Conservation (phyloP, 306 rosid species). For the Cyclanthera cordifolia region DNA sequence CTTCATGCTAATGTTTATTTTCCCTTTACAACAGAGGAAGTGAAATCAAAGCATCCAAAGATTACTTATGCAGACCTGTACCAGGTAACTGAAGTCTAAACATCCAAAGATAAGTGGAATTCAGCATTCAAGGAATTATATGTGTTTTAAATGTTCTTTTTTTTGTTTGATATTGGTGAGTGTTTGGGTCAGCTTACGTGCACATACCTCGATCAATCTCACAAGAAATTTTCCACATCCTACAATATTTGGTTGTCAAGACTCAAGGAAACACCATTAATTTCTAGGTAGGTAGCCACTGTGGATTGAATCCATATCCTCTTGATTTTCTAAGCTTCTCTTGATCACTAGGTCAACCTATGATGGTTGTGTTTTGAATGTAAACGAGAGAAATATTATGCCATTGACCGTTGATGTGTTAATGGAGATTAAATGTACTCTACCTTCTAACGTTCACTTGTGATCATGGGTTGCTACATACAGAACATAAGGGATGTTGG, state of each 20-base stretch:
- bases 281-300: too few relatives aligned
- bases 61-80: constrained; percentile 75
- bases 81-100: constrained; percentile 45
- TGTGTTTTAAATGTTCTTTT: not conserved
- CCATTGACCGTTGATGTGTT: not conserved
- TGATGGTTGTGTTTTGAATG: not conserved
- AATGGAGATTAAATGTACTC: not conserved
- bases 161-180: too few relatives aligned
- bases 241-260: too few relatives aligned
- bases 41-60: constrained; percentile 59
- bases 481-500: not conserved
- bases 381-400: not conserved
- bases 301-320: too few relatives aligned
- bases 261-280: too few relatives aligned
- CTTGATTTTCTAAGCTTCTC: too few relatives aligned
- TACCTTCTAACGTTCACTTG: not conserved
- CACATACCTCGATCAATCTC: too few relatives aligned
- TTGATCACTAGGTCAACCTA: too few relatives aligned
- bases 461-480: not conserved
- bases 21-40: constrained; percentile 56
- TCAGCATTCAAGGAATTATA: not conserved
- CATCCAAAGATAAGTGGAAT: too few relatives aligned
- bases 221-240: too few relatives aligned
- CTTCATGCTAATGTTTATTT: not conserved
- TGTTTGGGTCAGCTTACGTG: too few relatives aligned